Evolutionary conservation across 2,329 filamentous ascomycete species (phyloP).

Genomic region (Shiraia bambusicola): DNA sequence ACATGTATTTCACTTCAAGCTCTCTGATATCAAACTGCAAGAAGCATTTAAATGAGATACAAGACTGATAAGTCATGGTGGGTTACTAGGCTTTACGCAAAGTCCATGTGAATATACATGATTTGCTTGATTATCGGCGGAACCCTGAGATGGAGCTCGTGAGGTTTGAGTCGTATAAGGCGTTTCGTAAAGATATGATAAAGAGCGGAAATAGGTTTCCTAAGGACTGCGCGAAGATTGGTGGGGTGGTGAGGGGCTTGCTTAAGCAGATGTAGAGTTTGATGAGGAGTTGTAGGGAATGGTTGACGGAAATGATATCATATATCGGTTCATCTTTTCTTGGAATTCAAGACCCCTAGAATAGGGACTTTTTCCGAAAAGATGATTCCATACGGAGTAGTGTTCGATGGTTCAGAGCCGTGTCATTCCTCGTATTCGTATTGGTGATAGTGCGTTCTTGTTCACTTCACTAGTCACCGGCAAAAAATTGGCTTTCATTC

Average conservation of each 20-base stretch:
- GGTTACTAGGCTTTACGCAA: constrained; percentile 16
- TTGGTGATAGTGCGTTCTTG: too few species aligned
- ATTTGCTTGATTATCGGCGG: constrained; percentile 27
- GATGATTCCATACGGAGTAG: too few species aligned
- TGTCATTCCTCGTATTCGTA: too few species aligned
- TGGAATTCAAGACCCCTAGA: too few species aligned
- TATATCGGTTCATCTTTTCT: too few species aligned
- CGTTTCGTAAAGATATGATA: constrained; percentile 16
- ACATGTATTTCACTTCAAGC: background rate
- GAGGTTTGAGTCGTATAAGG: constrained; percentile 15
- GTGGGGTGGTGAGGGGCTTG: constrained; percentile 23
- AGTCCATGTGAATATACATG: constrained; percentile 28
- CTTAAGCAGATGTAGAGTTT: constrained; percentile 10
- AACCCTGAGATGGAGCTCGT: constrained; percentile 15
- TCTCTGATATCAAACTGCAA: background rate
- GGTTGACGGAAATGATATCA: background rate
- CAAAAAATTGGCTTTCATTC: too few species aligned
- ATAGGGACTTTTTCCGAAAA: too few species aligned
- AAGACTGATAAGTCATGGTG: constrained; percentile 1
- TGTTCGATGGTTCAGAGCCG: too few species aligned
- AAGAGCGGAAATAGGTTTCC: constrained; percentile 19
- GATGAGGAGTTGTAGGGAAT: background rate
- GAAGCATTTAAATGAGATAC: background rate
- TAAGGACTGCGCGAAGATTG: constrained; percentile 22
- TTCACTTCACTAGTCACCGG: too few species aligned